Percentiles rank a stretch among this genome's conserved stretches.
Conservation (phyloP, 2,329 filamentous ascomycete species). For the Penicillium crustosum region DNA sequence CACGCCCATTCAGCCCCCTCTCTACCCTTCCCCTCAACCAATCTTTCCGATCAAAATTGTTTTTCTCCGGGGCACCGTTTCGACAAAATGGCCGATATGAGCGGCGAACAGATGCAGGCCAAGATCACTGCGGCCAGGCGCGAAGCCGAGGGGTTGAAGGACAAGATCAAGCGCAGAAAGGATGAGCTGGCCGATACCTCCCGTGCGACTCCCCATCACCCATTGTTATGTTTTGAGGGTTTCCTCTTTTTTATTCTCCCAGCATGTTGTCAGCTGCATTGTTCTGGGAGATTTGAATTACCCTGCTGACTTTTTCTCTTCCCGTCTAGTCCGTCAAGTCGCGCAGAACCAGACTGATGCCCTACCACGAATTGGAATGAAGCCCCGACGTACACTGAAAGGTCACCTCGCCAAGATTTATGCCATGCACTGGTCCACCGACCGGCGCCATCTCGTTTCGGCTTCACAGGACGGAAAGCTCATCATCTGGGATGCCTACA, state of each 20-base stretch:
- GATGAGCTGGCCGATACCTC: conserved; percentile 98
- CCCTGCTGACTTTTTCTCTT: conserved; percentile 26
- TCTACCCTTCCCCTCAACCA: conserved; percentile 12
- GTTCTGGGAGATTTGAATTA: background rate
- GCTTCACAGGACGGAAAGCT: conserved; percentile 98
- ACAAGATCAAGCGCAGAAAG: conserved; percentile 99
- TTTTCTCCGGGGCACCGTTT: conserved; percentile 27
- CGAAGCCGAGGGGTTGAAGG: conserved; percentile 96
- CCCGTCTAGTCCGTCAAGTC: conserved; percentile 75
- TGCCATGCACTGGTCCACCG: conserved; percentile 99
- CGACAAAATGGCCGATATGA: conserved; percentile 50
- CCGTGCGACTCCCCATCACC: conserved; percentile 63
- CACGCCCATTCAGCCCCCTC: conserved; percentile 22
- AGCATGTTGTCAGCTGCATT: background rate
- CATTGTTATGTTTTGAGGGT: conserved; percentile 5
- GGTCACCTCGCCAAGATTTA: conserved; percentile 99
- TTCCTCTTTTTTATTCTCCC: background rate
- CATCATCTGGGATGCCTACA: conserved; percentile 99
- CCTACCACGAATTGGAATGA: conserved; percentile 93
- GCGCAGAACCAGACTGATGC: conserved; percentile 89
- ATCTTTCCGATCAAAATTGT: conserved; percentile 11
- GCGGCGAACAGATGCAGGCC: conserved; percentile 73
- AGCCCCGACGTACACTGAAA: conserved; percentile 93
- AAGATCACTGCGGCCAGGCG: conserved; percentile 88
- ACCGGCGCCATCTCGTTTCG: conserved; percentile 93